phyloP scores from a whole-genome alignment of 345 rosid genomes.

The Hevea brasiliensis region DNA sequence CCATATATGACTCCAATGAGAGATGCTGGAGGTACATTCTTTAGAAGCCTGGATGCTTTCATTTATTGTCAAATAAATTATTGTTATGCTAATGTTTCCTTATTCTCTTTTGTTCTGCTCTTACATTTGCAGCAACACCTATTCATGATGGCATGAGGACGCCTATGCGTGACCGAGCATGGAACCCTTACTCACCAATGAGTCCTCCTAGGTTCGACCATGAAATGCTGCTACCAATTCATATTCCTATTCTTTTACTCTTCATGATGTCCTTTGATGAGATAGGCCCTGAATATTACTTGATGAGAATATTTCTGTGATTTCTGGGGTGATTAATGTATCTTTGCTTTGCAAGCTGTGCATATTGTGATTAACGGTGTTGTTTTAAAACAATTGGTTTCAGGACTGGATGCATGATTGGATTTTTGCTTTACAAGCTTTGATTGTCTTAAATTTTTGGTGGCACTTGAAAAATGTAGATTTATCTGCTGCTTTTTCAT shows the following conservation, averaged over 20 bases:
- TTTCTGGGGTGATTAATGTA: no score
- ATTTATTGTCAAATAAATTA: not conserved
- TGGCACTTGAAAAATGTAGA: no score
- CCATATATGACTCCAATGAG: constrained; percentile 95
- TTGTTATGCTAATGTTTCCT: not conserved
- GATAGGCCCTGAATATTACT: not conserved
- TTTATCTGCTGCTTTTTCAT: no score
- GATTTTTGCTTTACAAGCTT: no score
- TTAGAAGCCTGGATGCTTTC: not conserved
- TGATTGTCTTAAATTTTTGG: no score
- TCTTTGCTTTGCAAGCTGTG: no score
- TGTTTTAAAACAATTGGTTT: no score
- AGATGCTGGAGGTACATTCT: constrained; percentile 68
- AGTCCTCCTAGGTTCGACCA: constrained; percentile 82
- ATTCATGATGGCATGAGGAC: constrained; percentile 98
- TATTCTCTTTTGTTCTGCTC: not conserved
- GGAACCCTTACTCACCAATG: constrained; percentile 96
- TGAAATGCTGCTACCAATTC: not conserved
- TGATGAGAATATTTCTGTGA: no score
- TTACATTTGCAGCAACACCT: constrained; percentile 67
- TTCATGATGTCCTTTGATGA: not conserved
- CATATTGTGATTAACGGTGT: no score
- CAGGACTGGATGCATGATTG: no score
- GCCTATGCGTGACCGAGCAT: constrained; percentile 94
- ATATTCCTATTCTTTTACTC: not conserved